phyloP scores from a whole-genome alignment of 1,139 yeast species.

The Protomyces inundatus region DNA sequence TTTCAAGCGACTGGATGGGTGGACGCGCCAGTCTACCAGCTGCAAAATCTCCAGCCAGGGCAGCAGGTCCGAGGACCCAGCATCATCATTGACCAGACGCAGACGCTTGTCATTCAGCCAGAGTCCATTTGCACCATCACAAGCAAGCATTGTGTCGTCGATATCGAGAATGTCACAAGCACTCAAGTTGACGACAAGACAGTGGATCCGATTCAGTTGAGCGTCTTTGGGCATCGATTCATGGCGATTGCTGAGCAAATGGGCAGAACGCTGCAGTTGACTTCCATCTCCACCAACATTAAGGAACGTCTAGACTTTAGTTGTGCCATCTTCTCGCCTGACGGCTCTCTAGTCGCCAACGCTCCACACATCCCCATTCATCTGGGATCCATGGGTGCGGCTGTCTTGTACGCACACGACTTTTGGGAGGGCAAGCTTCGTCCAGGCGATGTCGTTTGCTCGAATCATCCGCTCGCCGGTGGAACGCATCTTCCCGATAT shows the following conservation, averaged over 20 bases:
- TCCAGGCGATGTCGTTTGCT: slow-evolving; percentile 62
- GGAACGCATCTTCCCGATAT: slow-evolving; percentile 66
- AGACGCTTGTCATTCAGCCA: slow-evolving; percentile 77
- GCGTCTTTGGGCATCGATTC: slow-evolving; percentile 69
- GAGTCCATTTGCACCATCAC: slow-evolving; percentile 59
- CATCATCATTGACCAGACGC: slow-evolving; percentile 76
- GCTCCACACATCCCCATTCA: slow-evolving; percentile 80
- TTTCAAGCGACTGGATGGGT: slow-evolving; percentile 47
- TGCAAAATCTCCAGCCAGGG: slow-evolving; percentile 53
- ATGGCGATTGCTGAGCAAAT: slow-evolving; percentile 79
- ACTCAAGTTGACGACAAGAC: slow-evolving; percentile 13
- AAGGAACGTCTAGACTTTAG: slow-evolving; percentile 72
- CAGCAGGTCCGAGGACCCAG: slow-evolving; percentile 66
- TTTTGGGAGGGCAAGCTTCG: slow-evolving; percentile 52
- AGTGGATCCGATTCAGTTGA: slow-evolving; percentile 60
- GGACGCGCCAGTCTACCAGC: slow-evolving; percentile 49
- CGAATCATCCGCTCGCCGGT: slow-evolving; percentile 67
- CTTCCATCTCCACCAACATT: slow-evolving; percentile 68
- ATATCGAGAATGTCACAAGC: slow-evolving; percentile 40
- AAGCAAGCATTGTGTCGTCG: slow-evolving; percentile 54
- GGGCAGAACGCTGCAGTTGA: slow-evolving; percentile 68
- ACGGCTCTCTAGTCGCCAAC: slow-evolving; percentile 67
- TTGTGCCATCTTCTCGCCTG: slow-evolving; percentile 64
- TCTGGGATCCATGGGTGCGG: slow-evolving; percentile 72
- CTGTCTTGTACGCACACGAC: slow-evolving; percentile 56